Base-by-base conservation (phyloP, 306 rosid species). In the Begonia peltatifolia region DNA sequence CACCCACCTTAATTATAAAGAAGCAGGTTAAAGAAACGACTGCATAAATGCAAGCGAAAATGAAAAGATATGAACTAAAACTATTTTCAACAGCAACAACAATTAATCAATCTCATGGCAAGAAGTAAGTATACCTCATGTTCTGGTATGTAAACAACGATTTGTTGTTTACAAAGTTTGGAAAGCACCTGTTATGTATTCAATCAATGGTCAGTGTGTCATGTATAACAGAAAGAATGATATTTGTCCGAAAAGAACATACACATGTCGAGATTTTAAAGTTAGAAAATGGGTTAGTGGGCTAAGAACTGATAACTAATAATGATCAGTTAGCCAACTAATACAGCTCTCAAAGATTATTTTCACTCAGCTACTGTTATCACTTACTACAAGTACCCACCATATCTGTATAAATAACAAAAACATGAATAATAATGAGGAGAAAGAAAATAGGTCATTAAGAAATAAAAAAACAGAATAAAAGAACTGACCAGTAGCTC, bases 71-170 rank as follows among this genome's bases (percentile, higher is more conserved):
- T 4, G 38, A 30, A 30, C 23, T 20, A 20, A 20, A 20, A 20
- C 38, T 5, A 30, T 6, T 30, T 30, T 30, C 38, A 30, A 30
- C 38, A 30, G 38, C 38, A 30, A 30, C 6, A 17, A 1, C 18
- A 17, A 17, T 30, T 30, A 5, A 5, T 30, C 38, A 30, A 30
- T 30, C 38, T 30, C 38, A 6, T 30, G 38, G 38, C 6, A 30
- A 30, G 38, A 30, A 44, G 48, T 14, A 59, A 38, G 20, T 13
- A 58, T 83, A 90, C 95, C 95, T 90, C 97, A 23, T 82, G 86
- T 79, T 83, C 95, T 36, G 97, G 95, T 67, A 90, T 78, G 82
- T 85, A 90, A 52, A 90, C 87, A 55, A 62, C 49, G 57, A 90
- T 75, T 56, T 85, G 92, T 77, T 90, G 97, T 83, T 62, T 79